phyloP scores from a whole-genome alignment of 352 stramenopile genomes.

The Phytophthora multivora region DNA sequence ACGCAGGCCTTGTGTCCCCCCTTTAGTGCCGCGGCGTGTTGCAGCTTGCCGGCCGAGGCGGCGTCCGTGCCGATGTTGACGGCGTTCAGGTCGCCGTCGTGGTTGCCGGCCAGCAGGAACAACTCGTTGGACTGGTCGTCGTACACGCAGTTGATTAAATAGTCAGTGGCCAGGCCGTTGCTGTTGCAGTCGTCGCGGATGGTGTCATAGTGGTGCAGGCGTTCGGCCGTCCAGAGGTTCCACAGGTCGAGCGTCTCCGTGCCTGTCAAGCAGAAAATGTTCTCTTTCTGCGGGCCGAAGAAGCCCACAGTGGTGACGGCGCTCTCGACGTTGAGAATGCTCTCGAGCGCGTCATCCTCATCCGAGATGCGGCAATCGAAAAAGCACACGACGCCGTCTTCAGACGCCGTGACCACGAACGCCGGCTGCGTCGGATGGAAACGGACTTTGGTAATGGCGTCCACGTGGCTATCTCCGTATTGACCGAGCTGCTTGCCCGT shows the following conservation, averaged over 20 bases:
- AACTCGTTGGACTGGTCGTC: constrained; percentile 71
- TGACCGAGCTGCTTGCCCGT: constrained; percentile 70
- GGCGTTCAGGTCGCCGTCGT: constrained; percentile 77
- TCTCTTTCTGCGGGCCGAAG: constrained; percentile 81
- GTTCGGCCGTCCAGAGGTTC: constrained; percentile 86
- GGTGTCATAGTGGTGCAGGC: constrained; percentile 79
- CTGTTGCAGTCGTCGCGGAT: constrained; percentile 79
- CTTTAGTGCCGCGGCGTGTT: constrained; percentile 52
- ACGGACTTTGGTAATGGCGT: constrained; percentile 87
- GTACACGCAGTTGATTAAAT: constrained; percentile 90
- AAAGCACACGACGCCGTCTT: constrained; percentile 91
- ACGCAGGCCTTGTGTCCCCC: constrained; percentile 88
- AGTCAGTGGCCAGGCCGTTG: constrained; percentile 72
- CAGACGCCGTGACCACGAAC: constrained; percentile 89
- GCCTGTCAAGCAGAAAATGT: constrained; percentile 88
- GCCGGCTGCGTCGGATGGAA: constrained; percentile 82
- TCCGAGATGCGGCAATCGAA: constrained; percentile 85
- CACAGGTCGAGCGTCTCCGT: constrained; percentile 91
- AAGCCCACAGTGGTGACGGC: constrained; percentile 88
- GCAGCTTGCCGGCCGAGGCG: constrained; percentile 50
- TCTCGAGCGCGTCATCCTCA: constrained; percentile 90
- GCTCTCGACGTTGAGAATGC: constrained; percentile 91
- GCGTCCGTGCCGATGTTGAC: constrained; percentile 57
- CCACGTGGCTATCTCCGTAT: constrained; percentile 90
- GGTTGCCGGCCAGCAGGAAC: constrained; percentile 79